These are phyloP conservation scores for Rhododendron ovatum DNA, from an alignment of 148 eudicot species.

Conservation along the genomic window DNA sequence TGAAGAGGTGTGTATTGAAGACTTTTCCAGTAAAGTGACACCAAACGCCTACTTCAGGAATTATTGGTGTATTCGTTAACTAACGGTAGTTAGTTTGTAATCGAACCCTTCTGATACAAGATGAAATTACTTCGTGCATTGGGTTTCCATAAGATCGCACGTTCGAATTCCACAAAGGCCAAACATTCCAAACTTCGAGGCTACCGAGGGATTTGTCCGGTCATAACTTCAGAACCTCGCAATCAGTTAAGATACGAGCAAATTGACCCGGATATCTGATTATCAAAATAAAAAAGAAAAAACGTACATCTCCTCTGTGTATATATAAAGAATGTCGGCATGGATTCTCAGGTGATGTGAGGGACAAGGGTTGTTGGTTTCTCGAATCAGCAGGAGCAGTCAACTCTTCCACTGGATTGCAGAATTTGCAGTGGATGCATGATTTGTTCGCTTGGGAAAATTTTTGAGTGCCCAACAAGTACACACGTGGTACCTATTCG, in stretches of 20 bases:
- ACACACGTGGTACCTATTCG: too few relatives aligned
- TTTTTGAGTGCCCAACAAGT: too few relatives aligned
- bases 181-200: too few relatives aligned
- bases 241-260: too few relatives aligned
- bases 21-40: background rate
- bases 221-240: too few relatives aligned
- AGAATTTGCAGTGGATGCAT: background rate
- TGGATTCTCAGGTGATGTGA: background rate
- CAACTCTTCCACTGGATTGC: background rate
- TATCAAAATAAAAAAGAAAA: too few relatives aligned
- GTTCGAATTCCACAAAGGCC: accelerated
- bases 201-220: accelerated
- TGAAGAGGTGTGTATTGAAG: too few relatives aligned
- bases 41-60: background rate
- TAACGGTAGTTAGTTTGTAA: background rate
- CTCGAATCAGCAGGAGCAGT: background rate
- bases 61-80: too few relatives aligned
- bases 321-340: background rate
- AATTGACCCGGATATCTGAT: accelerated
- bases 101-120: background rate
- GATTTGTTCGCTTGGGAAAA: background rate
- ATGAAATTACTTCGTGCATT: background rate
- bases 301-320: background rate
- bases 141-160: too few relatives aligned
- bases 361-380: background rate